Base-by-base conservation (phyloP, 768 basidiomycete genomes). In the Xanthoconium stramineum region DNA sequence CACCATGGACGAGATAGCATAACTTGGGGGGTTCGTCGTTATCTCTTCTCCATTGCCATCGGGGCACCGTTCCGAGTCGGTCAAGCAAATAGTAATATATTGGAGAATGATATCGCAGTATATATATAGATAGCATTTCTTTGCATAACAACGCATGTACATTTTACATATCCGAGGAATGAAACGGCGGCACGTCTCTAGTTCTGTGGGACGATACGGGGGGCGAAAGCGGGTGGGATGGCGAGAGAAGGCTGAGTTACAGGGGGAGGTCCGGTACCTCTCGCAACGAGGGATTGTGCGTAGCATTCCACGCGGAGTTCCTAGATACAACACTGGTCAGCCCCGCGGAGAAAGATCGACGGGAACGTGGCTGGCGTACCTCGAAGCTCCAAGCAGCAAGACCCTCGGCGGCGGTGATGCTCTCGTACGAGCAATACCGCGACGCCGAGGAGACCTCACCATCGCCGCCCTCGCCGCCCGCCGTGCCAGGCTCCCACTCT, bases 1-100 rank as follows among this genome's bases (percentile, higher is more conserved):
- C 29, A 76, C 74, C 13, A 80, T 80, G 71, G 85, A 83, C 64
- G 83, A 88, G 68, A 71, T 89, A 64, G 88, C 80, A 47, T 88
- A 64, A 70, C n/a, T 10, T 6, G 4, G 36, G 24, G 24, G 15
- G n/a, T 29, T 32, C 37, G n/a, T 12, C 11, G 14, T 44, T 19
- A 24, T 14, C 13, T 44, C 13, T 15, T 38, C 20, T 9, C 15
- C n/a, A 24, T 24, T n/a, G n/a, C 30, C 15, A 12, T 43, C 33
- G 42, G 38, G 29, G 42, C 29, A 19, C 32, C 15, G 20, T 36
- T 32, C 7, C 33, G 33, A 35, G 33, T 9, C 12, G 33, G 33
- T 4, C 2, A 32, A 30, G 24, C 5, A 29, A 15, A 32, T 8
- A 13, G 28, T 47, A 53, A 12, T 58, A 1, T 55, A 53, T 52